A percentile compares a stretch with the other conserved stretches of the same genome.
These are phyloP conservation scores for Leucosporidium yakuticum DNA, from an alignment of 768 basidiomycete genomes.

Conservation along the genomic window DNA sequence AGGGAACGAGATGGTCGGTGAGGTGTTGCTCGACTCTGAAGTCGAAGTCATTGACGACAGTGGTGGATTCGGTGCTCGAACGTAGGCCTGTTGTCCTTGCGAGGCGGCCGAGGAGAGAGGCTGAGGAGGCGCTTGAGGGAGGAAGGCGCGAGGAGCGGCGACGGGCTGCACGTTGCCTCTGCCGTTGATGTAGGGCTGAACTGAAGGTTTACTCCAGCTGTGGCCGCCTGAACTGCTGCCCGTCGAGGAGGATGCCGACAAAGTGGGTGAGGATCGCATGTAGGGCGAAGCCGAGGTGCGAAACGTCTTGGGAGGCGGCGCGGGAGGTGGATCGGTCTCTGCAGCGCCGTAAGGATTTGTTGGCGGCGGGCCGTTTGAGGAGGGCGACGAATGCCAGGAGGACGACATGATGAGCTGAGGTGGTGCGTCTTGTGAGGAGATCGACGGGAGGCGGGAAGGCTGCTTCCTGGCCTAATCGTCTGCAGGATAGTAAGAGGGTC, in stretches of 20 bases:
- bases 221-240: not conserved
- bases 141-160: constrained; percentile 8
- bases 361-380: no score
- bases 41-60: not conserved
- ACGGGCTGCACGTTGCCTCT: constrained; percentile 18
- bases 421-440: no score
- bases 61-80: not conserved
- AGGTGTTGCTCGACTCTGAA: not conserved
- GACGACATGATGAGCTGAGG: no score
- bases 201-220: not conserved
- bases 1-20: constrained; percentile 2
- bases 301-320: not conserved
- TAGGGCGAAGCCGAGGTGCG: not conserved
- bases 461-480: no score
- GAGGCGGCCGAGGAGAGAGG: not conserved
- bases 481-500: no score
- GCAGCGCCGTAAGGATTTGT: no score
- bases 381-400: no score
- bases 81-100: constrained; percentile 19
- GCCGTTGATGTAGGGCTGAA: constrained; percentile 27
- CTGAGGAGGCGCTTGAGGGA: constrained; percentile 4
- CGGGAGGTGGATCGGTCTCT: not conserved
- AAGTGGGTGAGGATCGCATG: not conserved
- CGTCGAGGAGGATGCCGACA: not conserved
- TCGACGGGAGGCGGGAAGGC: no score